Conservation (phyloP, 1,139 yeast genomes). For the Pichia sp. region DNA sequence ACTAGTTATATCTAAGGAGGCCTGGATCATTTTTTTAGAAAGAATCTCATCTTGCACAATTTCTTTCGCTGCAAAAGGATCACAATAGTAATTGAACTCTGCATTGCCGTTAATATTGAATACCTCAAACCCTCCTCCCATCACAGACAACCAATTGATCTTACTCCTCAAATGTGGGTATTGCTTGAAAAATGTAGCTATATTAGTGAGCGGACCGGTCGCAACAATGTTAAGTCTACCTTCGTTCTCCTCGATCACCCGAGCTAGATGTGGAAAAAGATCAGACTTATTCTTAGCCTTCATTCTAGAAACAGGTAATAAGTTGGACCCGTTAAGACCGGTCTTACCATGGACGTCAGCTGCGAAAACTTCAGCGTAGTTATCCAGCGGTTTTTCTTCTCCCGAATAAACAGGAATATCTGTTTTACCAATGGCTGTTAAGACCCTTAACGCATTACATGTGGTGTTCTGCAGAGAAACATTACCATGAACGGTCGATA, state of each 20-base stretch:
- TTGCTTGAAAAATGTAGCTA: constrained; percentile 47
- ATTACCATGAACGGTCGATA: constrained; percentile 81
- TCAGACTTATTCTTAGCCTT: constrained; percentile 34
- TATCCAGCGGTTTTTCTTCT: constrained; percentile 50
- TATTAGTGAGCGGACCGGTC: constrained; percentile 72
- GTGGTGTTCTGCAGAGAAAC: constrained; percentile 66
- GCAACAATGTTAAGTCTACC: constrained; percentile 55
- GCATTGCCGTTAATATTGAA: constrained; percentile 51
- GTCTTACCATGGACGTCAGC: constrained; percentile 66
- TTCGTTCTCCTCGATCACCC: constrained; percentile 41
- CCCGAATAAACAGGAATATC: constrained; percentile 69
- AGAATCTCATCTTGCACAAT: constrained; percentile 47
- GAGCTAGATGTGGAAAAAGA: constrained; percentile 55
- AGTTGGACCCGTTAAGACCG: constrained; percentile 69
- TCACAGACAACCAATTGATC: constrained; percentile 52
- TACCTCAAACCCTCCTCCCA: constrained; percentile 69
- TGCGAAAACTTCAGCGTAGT: constrained; percentile 40
- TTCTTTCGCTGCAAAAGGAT: constrained; percentile 66
- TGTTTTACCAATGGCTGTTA: constrained; percentile 51
- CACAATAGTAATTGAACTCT: constrained; percentile 76
- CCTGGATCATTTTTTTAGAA: constrained; percentile 46
- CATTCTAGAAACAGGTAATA: constrained; percentile 47
- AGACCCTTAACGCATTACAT: constrained; percentile 59
- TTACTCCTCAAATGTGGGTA: constrained; percentile 48
- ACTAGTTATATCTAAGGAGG: constrained; percentile 71